These are phyloP conservation scores for Trichoderma erinaceum DNA, from an alignment of 495 filamentous ascomycete genomes.

Conservation along the genomic window DNA sequence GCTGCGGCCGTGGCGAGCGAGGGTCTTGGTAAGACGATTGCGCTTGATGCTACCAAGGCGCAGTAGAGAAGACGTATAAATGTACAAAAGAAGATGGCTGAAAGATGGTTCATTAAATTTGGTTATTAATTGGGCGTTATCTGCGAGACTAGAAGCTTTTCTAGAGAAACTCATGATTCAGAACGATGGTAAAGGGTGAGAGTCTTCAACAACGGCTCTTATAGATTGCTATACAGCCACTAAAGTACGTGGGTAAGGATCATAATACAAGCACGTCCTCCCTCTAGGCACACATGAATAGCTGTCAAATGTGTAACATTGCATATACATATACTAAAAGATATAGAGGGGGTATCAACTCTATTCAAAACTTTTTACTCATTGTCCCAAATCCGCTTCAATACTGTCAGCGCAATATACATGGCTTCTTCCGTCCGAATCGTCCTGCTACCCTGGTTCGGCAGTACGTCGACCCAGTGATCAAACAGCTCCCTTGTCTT, in stretches of 20 bases:
- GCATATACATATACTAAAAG: background rate
- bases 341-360: slow-evolving; percentile 9
- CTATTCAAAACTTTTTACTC: background rate
- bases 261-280: background rate
- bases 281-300: background rate
- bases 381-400: slow-evolving; percentile 48
- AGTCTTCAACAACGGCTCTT: slow-evolving; percentile 16
- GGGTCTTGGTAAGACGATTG: slow-evolving; percentile 23
- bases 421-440: slow-evolving; percentile 76
- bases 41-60: slow-evolving; percentile 23
- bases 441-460: slow-evolving; percentile 67
- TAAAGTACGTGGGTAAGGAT: background rate
- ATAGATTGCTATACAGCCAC: background rate
- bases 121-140: slow-evolving; percentile 1
- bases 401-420: slow-evolving; percentile 57
- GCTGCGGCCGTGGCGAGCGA: slow-evolving; percentile 16
- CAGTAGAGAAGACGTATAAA: background rate
- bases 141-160: background rate
- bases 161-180: slow-evolving; percentile 3
- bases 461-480: slow-evolving; percentile 67
- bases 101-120: background rate
- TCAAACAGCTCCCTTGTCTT: slow-evolving; percentile 64
- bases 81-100: no score
- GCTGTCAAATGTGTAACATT: background rate
- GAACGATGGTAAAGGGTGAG: background rate